phyloP scores from a whole-genome alignment of 352 stramenopile genomes.

The Phytophthora idaei region DNA sequence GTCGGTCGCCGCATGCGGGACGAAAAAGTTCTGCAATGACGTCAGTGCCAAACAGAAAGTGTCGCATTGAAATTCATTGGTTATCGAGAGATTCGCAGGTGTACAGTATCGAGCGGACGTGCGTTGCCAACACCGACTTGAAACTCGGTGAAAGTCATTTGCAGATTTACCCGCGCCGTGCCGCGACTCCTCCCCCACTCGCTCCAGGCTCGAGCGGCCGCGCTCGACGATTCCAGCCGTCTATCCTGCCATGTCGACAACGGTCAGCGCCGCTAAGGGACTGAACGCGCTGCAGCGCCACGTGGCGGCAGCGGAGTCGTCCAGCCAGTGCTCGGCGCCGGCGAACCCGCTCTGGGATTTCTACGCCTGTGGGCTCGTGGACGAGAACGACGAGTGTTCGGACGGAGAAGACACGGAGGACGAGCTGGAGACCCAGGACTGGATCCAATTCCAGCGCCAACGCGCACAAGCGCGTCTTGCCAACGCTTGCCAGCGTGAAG shows the following conservation, averaged over 20 bases:
- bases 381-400: slow-evolving; percentile 47
- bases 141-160: slow-evolving; percentile 16
- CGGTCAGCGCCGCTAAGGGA: slow-evolving; percentile 25
- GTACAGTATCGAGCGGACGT: slow-evolving; percentile 19
- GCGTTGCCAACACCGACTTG: slow-evolving; percentile 16
- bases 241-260: slow-evolving; percentile 29
- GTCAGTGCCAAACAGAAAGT: slow-evolving; percentile 5
- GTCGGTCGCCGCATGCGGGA: slow-evolving; percentile 1
- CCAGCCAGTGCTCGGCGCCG: slow-evolving; percentile 13
- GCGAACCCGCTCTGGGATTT: slow-evolving; percentile 57
- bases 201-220: slow-evolving; percentile 30
- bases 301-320: slow-evolving; percentile 6
- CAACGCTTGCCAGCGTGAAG: slow-evolving; percentile 47
- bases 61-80: slow-evolving; percentile 18
- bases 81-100: slow-evolving; percentile 12
- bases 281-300: slow-evolving; percentile 24
- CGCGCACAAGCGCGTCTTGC: slow-evolving; percentile 51
- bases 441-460: slow-evolving; percentile 64
- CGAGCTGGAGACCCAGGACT: slow-evolving; percentile 59
- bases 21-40: slow-evolving; percentile 5
- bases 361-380: slow-evolving; percentile 61
- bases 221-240: slow-evolving; percentile 22
- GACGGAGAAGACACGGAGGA: slow-evolving; percentile 65
- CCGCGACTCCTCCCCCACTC: slow-evolving; percentile 1
- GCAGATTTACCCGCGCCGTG: slow-evolving; percentile 24